Base-by-base conservation (phyloP, 2,329 filamentous ascomycete species). In the Lithohypha guttulata region DNA sequence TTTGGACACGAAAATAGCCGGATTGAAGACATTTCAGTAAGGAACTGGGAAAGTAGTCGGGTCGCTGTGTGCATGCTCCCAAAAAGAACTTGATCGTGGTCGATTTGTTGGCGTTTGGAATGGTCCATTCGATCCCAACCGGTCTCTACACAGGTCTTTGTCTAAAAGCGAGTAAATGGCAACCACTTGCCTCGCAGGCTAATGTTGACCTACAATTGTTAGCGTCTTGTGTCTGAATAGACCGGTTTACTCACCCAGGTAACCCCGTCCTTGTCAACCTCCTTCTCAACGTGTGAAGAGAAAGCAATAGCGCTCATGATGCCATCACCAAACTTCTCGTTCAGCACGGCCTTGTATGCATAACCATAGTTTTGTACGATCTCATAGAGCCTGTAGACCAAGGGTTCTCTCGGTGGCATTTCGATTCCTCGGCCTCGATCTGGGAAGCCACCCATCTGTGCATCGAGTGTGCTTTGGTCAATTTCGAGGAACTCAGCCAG, bases 261-360 rank as follows among this genome's bases (percentile, higher is more conserved):
- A 38, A 75, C 72, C 3, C 86, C 87, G 53, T 83, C 75, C 44
- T 81, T 77, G 58, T 95, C 89, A 1, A 79, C 78, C 72, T 96
- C 89, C 73, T 93, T 93, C 59, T 95, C 85, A 2, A 96, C 82
- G 56, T 85, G 85, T 0, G 85, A 93, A 37, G 77, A 82, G 60
- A 94, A 95, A 11, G 78, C 77, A 55, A 95, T 94, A 1, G 87
- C 89, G 57, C 85, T 93, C 89, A 96, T 95, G 56, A 96, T 96
- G 1, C 89, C 89, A 57, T 87, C 82, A 0, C 82, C 82, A 56
- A 85, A 86, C 70, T 95, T 95, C 72, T 96, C 89, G 52, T 96
- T 95, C 60, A 95, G 59, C 3, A 96, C 75, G 1, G 86, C 87
- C 71, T 95, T 95, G 65, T 93, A 95, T 1, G 87, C 84, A 59